phyloP scores from a whole-genome alignment of 108 stramenopile genomes.

The Chaetoceros muelleri region DNA sequence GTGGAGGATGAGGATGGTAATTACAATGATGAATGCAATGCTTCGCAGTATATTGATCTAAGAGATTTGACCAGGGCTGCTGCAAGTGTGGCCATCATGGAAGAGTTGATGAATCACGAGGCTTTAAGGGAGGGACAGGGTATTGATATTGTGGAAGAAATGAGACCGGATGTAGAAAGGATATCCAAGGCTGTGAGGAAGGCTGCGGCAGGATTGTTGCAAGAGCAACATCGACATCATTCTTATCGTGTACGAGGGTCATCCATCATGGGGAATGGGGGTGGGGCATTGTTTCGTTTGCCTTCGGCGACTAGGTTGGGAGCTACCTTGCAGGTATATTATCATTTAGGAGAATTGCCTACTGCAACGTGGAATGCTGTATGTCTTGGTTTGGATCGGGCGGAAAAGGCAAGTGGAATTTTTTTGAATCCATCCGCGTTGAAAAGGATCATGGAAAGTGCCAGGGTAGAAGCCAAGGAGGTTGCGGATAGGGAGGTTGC shows the following conservation, averaged over 20 bases:
- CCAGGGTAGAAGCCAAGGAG: slow-evolving; percentile 26
- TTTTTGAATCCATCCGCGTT: slow-evolving; percentile 32
- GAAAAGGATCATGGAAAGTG: slow-evolving; percentile 27
- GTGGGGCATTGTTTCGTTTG: slow-evolving; percentile 7
- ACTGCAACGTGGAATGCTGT: slow-evolving; percentile 73
- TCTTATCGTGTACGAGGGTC: no score
- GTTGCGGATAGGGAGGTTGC: slow-evolving; percentile 22
- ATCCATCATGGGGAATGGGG: no score
- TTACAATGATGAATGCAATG: not conserved
- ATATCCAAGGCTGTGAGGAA: slow-evolving; percentile 32
- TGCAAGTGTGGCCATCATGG: slow-evolving; percentile 62
- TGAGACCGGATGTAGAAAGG: slow-evolving; percentile 19
- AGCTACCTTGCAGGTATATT: slow-evolving; percentile 78
- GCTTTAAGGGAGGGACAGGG: slow-evolving; percentile 18
- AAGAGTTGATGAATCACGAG: slow-evolving; percentile 51
- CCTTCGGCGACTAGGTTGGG: slow-evolving; percentile 39
- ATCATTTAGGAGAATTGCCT: slow-evolving; percentile 69
- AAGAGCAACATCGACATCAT: slow-evolving; percentile 32
- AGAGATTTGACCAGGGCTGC: slow-evolving; percentile 76
- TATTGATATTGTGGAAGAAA: slow-evolving; percentile 55
- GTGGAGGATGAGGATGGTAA: not conserved
- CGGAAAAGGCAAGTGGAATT: slow-evolving; percentile 41
- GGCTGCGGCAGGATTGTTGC: slow-evolving; percentile 48
- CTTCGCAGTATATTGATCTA: slow-evolving; percentile 24
- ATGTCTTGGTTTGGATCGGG: slow-evolving; percentile 29